Evolutionary conservation across 768 basidiomycete genomes (phyloP).

Genomic region (Pulveroboletus frians): DNA sequence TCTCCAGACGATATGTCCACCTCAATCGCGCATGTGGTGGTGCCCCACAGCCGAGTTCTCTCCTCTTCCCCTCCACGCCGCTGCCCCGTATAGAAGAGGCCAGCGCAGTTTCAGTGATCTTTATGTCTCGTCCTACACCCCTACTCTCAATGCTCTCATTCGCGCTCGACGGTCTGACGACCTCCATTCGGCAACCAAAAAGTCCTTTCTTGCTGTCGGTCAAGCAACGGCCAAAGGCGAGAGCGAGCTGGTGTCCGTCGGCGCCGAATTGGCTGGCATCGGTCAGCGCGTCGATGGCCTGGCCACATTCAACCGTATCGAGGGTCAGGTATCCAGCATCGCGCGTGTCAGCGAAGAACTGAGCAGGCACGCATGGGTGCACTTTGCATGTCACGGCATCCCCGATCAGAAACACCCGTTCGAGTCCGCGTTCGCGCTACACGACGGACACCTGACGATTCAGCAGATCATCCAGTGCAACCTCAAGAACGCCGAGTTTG

Average conservation of each 20-base stretch:
- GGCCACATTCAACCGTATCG: neutral
- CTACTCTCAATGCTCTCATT: neutral
- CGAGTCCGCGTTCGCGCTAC: too few relatives aligned
- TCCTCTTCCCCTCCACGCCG: conserved; percentile 21
- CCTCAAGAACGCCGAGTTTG: conserved; percentile 2
- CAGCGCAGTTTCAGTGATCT: conserved; percentile 5
- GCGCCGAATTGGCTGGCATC: neutral
- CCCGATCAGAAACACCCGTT: neutral
- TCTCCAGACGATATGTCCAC: neutral
- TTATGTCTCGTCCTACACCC: conserved; percentile 14
- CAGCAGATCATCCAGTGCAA: conserved; percentile 1
- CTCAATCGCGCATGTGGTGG: neutral
- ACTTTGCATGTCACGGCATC: conserved; percentile 12
- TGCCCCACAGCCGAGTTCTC: conserved; percentile 6
- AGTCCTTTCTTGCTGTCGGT: neutral
- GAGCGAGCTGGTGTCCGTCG: neutral
- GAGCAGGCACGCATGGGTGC: neutral
- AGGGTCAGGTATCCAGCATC: neutral
- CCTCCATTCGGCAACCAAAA: neutral
- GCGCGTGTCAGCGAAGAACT: conserved; percentile 1
- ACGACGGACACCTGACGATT: conserved; percentile 1
- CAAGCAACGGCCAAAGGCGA: neutral
- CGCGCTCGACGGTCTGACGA: neutral
- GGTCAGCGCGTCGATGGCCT: neutral
- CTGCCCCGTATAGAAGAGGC: conserved; percentile 3